Base-by-base conservation (phyloP, 805 yeast species). In the Lipomyces yamadae region DNA sequence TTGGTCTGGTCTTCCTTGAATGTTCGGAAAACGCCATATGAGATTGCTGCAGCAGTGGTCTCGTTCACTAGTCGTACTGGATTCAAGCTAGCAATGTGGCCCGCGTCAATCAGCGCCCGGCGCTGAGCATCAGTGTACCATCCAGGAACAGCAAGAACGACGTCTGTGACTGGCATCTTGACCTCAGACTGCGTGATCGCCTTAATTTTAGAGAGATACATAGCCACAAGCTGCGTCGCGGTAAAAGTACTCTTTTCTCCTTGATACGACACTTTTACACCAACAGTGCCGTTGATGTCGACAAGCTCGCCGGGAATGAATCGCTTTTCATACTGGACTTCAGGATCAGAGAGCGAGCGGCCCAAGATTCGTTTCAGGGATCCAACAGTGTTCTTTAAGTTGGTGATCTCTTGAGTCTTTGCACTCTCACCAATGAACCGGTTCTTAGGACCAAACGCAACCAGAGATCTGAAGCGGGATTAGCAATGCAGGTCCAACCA, bases 51-150 rank as follows among this genome's bases (percentile, higher is more conserved):
- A 69, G 99, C 98, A 66, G 98, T 93, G 73, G 91, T 89, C 80
- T 95, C 99, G 80, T 95, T 95, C 74, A 95, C 97, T 72, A 95
- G 88, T 86, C 99, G 91, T 68, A 95, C 98, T 68, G 99, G 98
- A 88, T 95, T 95, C 77, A 95, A 85, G 71, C 97, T 97, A 67
- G 99, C 98, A 78, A 95, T 90, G 78, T 85, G 86, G 76, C 97
- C 94, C 66, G 99, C 97, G 78, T 95, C 98, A 68, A 92, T 85
- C 72, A 95, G 88, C 70, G 97, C 97, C 76, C 97, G 92, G 82
- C 99, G 93, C 84, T 95, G 98, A 76, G 85, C 87, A 80, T 95
- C 98, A 64, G 96, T 86, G 86, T 91, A 95, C 98, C 98, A 95
- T 60, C 88, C 90, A 76, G 99, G 99, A 64, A 95, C 98, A 66